A percentile compares a stretch with the other conserved stretches of the same genome.
Conservation (phyloP, 805 yeast genomes). For the Metschnikowia santaceciliae region DNA sequence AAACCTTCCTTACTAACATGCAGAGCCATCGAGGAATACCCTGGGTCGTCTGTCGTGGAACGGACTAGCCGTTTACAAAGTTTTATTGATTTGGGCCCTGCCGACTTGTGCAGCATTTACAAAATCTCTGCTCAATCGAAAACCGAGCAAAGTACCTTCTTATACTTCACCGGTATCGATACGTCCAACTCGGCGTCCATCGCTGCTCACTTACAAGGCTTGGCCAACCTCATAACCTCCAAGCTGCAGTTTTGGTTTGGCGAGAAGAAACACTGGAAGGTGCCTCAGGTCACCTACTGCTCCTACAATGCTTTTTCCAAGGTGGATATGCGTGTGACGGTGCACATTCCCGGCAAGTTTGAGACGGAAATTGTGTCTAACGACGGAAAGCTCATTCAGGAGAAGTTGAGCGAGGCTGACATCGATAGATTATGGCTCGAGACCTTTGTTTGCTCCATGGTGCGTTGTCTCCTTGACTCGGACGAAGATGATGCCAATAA, state of each 20-base stretch:
- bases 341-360: constrained; percentile 72
- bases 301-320: constrained; percentile 57
- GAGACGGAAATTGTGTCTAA: constrained; percentile 48
- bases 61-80: constrained; percentile 57
- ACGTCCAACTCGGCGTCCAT: constrained; percentile 73
- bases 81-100: constrained; percentile 69
- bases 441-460: constrained; percentile 64
- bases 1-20: constrained; percentile 16
- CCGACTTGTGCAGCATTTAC: constrained; percentile 54
- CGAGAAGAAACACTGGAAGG: constrained; percentile 63
- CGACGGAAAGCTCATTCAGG: constrained; percentile 52
- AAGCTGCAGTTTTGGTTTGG: constrained; percentile 78
- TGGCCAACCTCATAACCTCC: constrained; percentile 58
- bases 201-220: constrained; percentile 66
- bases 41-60: constrained; percentile 59
- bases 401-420: constrained; percentile 48
- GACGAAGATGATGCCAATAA: constrained; percentile 65
- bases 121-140: constrained; percentile 41
- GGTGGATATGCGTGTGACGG: constrained; percentile 67
- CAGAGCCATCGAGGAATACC: constrained; percentile 48
- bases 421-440: constrained; percentile 47
- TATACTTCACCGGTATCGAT: constrained; percentile 73
- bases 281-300: constrained; percentile 67
- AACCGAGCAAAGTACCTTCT: constrained; percentile 61
- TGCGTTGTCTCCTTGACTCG: constrained; percentile 63